Base-by-base conservation (phyloP, 306 rosid genomes). In the Trifolium dubium region DNA sequence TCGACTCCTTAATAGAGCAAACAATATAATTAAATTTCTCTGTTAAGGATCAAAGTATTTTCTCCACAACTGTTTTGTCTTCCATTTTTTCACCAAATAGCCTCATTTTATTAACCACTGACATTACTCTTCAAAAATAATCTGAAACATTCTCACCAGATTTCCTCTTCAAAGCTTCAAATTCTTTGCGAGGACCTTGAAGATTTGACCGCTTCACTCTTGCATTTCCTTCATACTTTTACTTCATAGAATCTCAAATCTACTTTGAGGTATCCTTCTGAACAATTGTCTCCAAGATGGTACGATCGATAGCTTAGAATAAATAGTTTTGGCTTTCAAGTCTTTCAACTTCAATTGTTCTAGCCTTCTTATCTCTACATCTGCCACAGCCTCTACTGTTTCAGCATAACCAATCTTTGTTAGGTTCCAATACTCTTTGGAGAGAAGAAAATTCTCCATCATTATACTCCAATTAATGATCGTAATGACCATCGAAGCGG, bases 381-480 rank as follows among this genome's bases (percentile, higher is more conserved):
- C 8, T 3, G 6, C 23, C 6, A 55, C 14, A 4, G 1, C 32
- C 13, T 2, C 7, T 4, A 8, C 32, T 58, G 17, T 37, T 10
- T 58, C 5, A 11, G 15, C 5, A 12, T 28, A 11, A 58, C 39
- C 4, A 2, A 1, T 58, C 64, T 58, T 17, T 29, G 23, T 10
- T 29, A 58, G 29, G 1, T 2, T 19, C n/a, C 53, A 64, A 1
- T 39, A 64, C 15, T 64, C 15, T 13, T 40, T 64, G 2, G 34
- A 18, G 0, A 2, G 5, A 0, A 64, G 5, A 9, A 40, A 64
- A 6, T 40, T 64, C 10, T 64, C 54, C 53, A 64, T 64, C 0
- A 40, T 2, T 34, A 62, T 32, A 12, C 69, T 64, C 51, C 53
- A 64, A n/a, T n/a, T n/a, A n/a, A 18, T 64, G 53, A 8, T 66